Conservation (phyloP, 495 filamentous ascomycete genomes). For the Aspergillus kassunensis region DNA sequence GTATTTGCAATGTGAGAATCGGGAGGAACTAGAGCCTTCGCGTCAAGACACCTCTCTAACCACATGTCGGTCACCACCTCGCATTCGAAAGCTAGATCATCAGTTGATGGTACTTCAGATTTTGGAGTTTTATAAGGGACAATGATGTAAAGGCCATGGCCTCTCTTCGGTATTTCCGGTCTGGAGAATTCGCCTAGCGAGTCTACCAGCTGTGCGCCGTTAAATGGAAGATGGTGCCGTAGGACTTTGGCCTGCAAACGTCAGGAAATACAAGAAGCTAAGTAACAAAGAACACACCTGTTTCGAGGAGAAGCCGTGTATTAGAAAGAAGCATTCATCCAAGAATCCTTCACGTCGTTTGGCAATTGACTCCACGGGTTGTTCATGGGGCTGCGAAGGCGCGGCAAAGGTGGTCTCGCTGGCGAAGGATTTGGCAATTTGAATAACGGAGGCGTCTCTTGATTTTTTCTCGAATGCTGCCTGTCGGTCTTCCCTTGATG, state of each 20-base stretch:
- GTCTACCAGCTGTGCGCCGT: conserved; percentile 48
- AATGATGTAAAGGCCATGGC: conserved; percentile 48
- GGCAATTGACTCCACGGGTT: conserved; percentile 13
- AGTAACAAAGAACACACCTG: conserved; percentile 35
- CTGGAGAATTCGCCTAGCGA: conserved; percentile 39
- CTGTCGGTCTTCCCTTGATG: conserved; percentile 21
- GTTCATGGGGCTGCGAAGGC: conserved; percentile 19
- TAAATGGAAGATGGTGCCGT: conserved; percentile 48
- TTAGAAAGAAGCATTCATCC: conserved; percentile 50
- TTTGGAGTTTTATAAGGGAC: conserved; percentile 49
- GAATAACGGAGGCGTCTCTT: conserved; percentile 23
- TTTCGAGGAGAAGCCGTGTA: conserved; percentile 60
- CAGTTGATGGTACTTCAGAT: conserved; percentile 33
- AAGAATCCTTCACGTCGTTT: conserved; percentile 31
- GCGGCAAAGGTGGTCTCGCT: conserved; percentile 36
- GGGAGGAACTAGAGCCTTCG: conserved; percentile 67
- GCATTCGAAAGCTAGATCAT: conserved; percentile 42
- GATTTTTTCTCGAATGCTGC: conserved; percentile 25
- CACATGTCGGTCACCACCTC: conserved; percentile 83
- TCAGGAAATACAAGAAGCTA: conserved; percentile 10
- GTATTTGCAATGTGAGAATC: conserved; percentile 64
- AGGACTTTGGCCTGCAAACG: conserved; percentile 39
- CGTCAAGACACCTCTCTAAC: conserved; percentile 81
- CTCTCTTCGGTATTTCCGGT: conserved; percentile 35
- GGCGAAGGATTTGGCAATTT: conserved; percentile 40